Base-by-base conservation (phyloP, 2,329 filamentous ascomycete species). In the Penicillium sp. region DNA sequence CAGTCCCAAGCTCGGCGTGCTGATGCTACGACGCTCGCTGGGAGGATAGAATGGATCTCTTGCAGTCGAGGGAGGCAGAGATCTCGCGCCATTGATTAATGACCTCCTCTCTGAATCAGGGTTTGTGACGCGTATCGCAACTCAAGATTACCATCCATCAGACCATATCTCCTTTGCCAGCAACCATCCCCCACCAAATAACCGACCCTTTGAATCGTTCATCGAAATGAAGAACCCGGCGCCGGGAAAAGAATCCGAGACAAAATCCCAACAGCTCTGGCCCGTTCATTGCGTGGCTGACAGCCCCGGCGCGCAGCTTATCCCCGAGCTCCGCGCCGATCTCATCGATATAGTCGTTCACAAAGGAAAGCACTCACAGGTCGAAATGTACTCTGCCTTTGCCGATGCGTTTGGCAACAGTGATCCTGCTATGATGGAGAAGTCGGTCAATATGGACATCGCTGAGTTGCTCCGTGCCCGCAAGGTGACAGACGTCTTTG, bases 351-450 rank as follows among this genome's bases (percentile, higher is more conserved):
- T 73, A 33, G 76, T 90, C 26, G 74, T 96, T 13, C 81, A 88
- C 61, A 99, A 99, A 76, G 94, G 94, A 10, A 81, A 79, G 66
- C 81, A 90, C 67, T 70, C 78, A 42, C 77, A 81, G 42, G 82
- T 96, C 2, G 94, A 99, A 73, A 96, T 96, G 88, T 97, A 96
- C 74, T 93, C 88, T 56, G 91, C 87, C 0, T 97, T 99, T 65
- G 86, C 87, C 55, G 89, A 92, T 67, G 88, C 89, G 0, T 93
- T 96, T 63, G 73, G 73, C 36, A 79, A 79, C 50, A 54, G 63
- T 45, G 71, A 74, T 56, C 65, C 68, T 47, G 61, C 61, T 13
- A 61, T 65, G 45, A 66, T 65, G 15, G 59, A 60, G 28, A 57
- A 58, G 28, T 70, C 70, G 29, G 75, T 74, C 36, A 71, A 74